Evolutionary conservation across 805 yeast genomes (phyloP).

Genomic region (Yamadazyma phyllophila): DNA sequence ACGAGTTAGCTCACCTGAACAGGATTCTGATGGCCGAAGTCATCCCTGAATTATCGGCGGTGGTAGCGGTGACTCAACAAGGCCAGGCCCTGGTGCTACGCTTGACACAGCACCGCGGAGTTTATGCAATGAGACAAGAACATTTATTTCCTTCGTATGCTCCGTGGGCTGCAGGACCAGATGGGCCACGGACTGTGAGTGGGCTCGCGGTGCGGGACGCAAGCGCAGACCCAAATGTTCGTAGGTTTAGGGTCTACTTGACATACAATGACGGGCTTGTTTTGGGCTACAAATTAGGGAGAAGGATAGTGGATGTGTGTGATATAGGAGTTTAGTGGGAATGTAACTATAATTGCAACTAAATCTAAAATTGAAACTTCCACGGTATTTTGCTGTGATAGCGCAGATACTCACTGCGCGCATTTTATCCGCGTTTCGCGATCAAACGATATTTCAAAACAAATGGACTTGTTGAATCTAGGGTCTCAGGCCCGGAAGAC

Average conservation of each 20-base stretch:
- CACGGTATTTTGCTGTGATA: too few relatives aligned
- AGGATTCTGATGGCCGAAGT: conserved; percentile 34
- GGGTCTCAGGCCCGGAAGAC: conserved; percentile 68
- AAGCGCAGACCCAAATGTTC: conserved; percentile 16
- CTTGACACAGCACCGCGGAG: conserved; percentile 34
- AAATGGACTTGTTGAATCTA: conserved; percentile 43
- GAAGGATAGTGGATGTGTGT: neutral
- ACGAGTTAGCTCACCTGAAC: conserved; percentile 32
- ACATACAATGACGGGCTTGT: conserved; percentile 35
- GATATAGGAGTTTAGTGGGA: neutral
- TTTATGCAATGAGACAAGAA: conserved; percentile 44
- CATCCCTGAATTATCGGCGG: conserved; percentile 35
- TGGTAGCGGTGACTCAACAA: conserved; percentile 35
- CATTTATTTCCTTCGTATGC: conserved; percentile 38
- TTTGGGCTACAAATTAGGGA: conserved; percentile 19
- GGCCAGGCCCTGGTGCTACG: conserved; percentile 38
- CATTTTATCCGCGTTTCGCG: conserved; percentile 5
- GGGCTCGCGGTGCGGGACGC: conserved; percentile 27
- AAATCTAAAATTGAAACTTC: too few relatives aligned
- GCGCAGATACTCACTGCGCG: too few relatives aligned
- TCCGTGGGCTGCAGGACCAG: conserved; percentile 24
- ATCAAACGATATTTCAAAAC: neutral
- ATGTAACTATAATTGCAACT: too few relatives aligned
- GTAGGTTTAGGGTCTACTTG: conserved; percentile 31
- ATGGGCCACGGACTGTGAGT: conserved; percentile 30